Conservation (phyloP, 2,329 filamentous ascomycete species). For the Aotearoamyces nothofagi region DNA sequence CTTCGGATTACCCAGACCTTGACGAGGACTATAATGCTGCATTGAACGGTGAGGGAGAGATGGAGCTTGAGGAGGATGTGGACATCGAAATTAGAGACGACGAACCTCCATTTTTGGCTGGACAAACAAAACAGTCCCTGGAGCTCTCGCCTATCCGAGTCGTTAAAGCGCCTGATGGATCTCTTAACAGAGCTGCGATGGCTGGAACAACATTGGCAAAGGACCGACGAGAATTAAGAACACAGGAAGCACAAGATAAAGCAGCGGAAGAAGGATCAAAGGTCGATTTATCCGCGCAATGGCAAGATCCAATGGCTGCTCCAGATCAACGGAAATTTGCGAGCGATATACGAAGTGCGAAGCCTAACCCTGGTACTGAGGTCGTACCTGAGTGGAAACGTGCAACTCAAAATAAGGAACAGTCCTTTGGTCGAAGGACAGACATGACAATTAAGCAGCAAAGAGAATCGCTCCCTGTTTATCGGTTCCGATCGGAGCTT, state of each 20-base stretch:
- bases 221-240: slow-evolving; percentile 75
- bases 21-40: slow-evolving; percentile 89
- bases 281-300: slow-evolving; percentile 76
- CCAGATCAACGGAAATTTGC: slow-evolving; percentile 81
- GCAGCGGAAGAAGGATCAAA: slow-evolving; percentile 57
- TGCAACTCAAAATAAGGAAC: slow-evolving; percentile 63
- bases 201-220: slow-evolving; percentile 77
- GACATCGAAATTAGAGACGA: slow-evolving; percentile 96
- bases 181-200: slow-evolving; percentile 92
- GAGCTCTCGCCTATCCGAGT: slow-evolving; percentile 92
- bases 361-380: slow-evolving; percentile 42
- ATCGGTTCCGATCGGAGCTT: slow-evolving; percentile 71
- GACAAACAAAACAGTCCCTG: slow-evolving; percentile 91
- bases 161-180: slow-evolving; percentile 96
- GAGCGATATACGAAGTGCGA: slow-evolving; percentile 61
- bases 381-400: slow-evolving; percentile 86
- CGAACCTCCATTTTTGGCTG: slow-evolving; percentile 87
- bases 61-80: slow-evolving; percentile 90
- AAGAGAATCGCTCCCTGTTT: slow-evolving; percentile 78
- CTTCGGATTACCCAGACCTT: slow-evolving; percentile 84
- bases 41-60: slow-evolving; percentile 67
- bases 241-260: slow-evolving; percentile 74
- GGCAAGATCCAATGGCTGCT: slow-evolving; percentile 92
- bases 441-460: slow-evolving; percentile 91
- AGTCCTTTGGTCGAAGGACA: slow-evolving; percentile 73